Conservation (phyloP, 495 filamentous ascomycete genomes). For the Tuber brumale region DNA sequence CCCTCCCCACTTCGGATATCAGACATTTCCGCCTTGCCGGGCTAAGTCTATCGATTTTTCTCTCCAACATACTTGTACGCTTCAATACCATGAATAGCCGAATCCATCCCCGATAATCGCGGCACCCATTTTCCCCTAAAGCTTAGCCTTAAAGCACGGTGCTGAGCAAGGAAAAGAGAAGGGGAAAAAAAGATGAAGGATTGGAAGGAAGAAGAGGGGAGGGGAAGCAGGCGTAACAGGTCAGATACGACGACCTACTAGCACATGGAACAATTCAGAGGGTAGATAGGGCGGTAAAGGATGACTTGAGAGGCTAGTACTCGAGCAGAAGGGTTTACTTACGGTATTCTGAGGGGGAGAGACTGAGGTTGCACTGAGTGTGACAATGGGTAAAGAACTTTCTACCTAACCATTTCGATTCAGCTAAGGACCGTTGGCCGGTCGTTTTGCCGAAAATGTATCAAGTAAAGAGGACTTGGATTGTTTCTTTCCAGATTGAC, state of each 20-base stretch:
- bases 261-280: not conserved
- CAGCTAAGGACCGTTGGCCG: slow-evolving; percentile 4
- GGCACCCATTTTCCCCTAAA: slow-evolving; percentile 10
- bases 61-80: slow-evolving; percentile 6
- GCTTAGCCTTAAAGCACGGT: not conserved
- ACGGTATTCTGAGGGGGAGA: not conserved
- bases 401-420: not conserved
- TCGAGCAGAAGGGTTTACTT: not conserved
- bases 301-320: not conserved
- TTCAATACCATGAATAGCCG: slow-evolving; percentile 27
- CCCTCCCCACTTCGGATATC: not conserved
- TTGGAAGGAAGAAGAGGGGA: not conserved
- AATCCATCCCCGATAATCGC: slow-evolving; percentile 9
- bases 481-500: slow-evolving; percentile 27
- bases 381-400: not conserved
- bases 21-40: slow-evolving; percentile 14
- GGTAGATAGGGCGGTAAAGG: not conserved
- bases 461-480: not conserved
- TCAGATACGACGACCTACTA: not conserved
- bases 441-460: slow-evolving; percentile 31
- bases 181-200: not conserved
- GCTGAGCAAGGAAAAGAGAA: not conserved
- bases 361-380: not conserved
- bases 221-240: not conserved
- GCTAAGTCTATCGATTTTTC: slow-evolving; percentile 20